These are phyloP conservation scores for Cryphonectria nitschkei DNA, from an alignment of 2,329 filamentous ascomycete species.

Conservation along the genomic window DNA sequence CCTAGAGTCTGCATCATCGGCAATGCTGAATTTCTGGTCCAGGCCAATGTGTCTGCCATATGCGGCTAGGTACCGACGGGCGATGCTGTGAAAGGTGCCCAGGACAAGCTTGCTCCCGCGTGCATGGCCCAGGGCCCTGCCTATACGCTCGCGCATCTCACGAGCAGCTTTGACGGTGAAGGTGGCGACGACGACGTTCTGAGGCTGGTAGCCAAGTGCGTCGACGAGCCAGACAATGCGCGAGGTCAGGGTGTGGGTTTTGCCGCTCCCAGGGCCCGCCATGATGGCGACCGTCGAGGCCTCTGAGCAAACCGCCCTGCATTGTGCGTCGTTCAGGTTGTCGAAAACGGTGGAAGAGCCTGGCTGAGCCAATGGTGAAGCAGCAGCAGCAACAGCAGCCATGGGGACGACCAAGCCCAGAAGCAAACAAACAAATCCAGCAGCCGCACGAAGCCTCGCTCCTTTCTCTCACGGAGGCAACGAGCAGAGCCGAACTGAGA, in stretches of 20 bases:
- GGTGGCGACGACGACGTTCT: constrained; percentile 91
- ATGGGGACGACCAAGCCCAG: constrained; percentile 12
- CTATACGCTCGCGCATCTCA: constrained; percentile 91
- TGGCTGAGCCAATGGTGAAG: constrained; percentile 15
- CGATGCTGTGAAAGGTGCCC: constrained; percentile 94
- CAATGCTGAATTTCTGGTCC: constrained; percentile 84
- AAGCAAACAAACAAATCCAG: constrained; percentile 19
- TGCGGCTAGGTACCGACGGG: constrained; percentile 77
- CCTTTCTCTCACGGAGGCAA: too few relatives aligned
- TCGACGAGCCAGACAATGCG: constrained; percentile 88
- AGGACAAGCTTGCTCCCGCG: constrained; percentile 78
- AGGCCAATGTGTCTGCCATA: constrained; percentile 88
- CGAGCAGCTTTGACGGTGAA: constrained; percentile 94
- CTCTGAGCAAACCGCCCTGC: constrained; percentile 57
- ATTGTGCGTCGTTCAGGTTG: constrained; percentile 59
- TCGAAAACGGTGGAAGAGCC: constrained; percentile 43
- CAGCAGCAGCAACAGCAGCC: constrained; percentile 8
- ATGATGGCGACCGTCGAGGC: constrained; percentile 66
- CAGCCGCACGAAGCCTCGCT: too few relatives aligned
- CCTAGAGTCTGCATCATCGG: constrained; percentile 79
- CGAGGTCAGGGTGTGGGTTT: constrained; percentile 93
- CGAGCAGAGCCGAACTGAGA: too few relatives aligned
- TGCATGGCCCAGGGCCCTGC: constrained; percentile 76
- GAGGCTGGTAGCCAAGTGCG: constrained; percentile 71
- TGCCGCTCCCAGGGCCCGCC: constrained; percentile 74